Evolutionary conservation across 2,329 filamentous ascomycete species (phyloP).

Genomic region (Cercospora sesami): DNA sequence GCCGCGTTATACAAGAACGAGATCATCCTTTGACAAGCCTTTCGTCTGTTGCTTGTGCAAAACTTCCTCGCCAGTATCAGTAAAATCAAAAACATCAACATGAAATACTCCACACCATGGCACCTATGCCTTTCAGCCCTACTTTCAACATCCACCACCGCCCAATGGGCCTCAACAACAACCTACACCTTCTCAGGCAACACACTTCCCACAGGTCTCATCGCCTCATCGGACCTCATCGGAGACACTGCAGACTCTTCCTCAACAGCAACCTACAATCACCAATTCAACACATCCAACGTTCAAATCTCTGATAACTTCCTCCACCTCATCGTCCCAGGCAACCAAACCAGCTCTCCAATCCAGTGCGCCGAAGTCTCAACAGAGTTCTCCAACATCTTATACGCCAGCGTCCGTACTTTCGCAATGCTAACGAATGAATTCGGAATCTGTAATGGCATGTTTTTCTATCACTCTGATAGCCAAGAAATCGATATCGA

Average conservation of each 20-base stretch:
- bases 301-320: constrained; percentile 18
- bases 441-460: constrained; percentile 13
- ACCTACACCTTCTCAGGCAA: constrained; percentile 13
- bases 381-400: constrained; percentile 17
- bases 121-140: not conserved
- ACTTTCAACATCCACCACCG: not conserved
- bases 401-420: constrained; percentile 24
- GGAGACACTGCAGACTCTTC: not conserved
- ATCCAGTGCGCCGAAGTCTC: constrained; percentile 23
- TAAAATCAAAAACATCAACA: not conserved
- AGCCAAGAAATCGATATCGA: constrained; percentile 32
- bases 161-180: constrained; percentile 15
- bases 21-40: not conserved
- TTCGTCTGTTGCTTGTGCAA: not conserved
- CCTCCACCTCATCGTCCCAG: constrained; percentile 23
- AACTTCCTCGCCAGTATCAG: not conserved
- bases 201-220: constrained; percentile 12
- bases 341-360: constrained; percentile 17
- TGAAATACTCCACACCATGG: not conserved
- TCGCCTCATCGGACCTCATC: constrained; percentile 4
- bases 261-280: not conserved
- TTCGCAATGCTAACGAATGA: constrained; percentile 15
- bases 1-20: not conserved
- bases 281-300: constrained; percentile 16
- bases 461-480: constrained; percentile 29